Base-by-base conservation (phyloP, 106 monocot species). In the Phalaenopsis equestris region DNA sequence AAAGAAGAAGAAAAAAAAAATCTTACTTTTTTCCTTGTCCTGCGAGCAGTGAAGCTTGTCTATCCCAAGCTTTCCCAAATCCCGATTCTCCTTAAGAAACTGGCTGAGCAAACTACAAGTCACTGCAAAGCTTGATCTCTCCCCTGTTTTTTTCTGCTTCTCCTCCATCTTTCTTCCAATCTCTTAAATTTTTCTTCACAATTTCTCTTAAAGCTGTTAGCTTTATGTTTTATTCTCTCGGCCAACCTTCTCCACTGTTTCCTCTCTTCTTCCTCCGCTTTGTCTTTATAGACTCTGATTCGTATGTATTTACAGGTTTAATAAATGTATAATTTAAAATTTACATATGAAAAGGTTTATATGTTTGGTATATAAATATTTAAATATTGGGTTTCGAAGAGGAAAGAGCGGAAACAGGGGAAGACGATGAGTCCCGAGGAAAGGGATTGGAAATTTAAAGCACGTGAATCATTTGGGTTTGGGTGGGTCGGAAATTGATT, bases 41-140 rank as follows among this genome's bases (percentile, higher is more conserved):
- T 21, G 61, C 61, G 18, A 21, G 21, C 21, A 21, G 10, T 61
- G 21, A 18, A 61, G 61, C 61, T 21, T 61, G 7, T 61, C 61
- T 7, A 61, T 61, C 21, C 61, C 61, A 61, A 61, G 19, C 84
- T 73, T 16, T 83, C 87, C 0, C 55, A 80, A 11, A 85, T 82
- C 86, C 8, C 87, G 38, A 36, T 88, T 88, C 81, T 90, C 83
- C 87, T 87, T 95, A 74, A 95, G 73, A 77, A 82, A 90, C 56
- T 89, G 85, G 82, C 90, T 92, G 38, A 95, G 83, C 5, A 80
- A 85, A 73, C 56, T 85, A 48, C 95, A 92, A 41, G 95, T 89
- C n/a, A 82, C 41, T 8, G 88, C 86, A 79, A 95, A 95, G 52
- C 55, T 61, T 18, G 61, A 61, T 61, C 21, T 61, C 21, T 61